Evolutionary conservation across 257 asterid genomes (phyloP).

Genomic region (Nicotiana sylvestris): DNA sequence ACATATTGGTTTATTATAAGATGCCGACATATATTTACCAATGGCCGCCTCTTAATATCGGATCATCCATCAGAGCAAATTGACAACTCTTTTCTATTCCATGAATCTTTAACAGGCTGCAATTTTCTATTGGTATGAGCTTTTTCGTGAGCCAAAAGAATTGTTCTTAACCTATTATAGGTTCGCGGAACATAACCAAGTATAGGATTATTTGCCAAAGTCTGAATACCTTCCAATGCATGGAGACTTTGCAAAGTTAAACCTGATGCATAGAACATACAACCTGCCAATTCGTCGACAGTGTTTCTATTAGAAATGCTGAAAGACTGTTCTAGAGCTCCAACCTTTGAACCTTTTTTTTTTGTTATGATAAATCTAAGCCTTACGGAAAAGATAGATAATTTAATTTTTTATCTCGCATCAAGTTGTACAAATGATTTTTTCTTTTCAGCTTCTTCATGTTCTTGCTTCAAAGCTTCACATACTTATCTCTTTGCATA

Average conservation of each 20-base stretch:
- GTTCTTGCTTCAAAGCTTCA: not conserved
- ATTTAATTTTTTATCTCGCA: not conserved
- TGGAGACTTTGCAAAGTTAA: no score
- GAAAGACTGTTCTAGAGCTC: not conserved
- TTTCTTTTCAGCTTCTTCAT: no score
- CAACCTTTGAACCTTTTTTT: not conserved
- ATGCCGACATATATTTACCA: not conserved
- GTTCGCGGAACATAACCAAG: not conserved
- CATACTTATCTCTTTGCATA: not conserved
- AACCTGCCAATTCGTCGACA: no score
- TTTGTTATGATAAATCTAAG: not conserved
- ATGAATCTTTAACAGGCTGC: not conserved
- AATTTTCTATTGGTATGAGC: not conserved
- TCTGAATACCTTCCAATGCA: not conserved
- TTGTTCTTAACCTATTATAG: not conserved
- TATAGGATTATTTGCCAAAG: not conserved
- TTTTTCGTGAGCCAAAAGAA: not conserved
- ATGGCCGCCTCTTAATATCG: no score
- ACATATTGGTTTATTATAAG: no score
- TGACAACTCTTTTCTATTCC: not conserved
- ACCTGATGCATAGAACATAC: not conserved
- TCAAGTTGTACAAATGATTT: not conserved
- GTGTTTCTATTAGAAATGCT: not conserved
- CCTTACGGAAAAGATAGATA: not conserved
- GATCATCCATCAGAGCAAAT: not conserved